Conservation (phyloP, 164 flowering plant genomes). For the Umbellularia californica region DNA sequence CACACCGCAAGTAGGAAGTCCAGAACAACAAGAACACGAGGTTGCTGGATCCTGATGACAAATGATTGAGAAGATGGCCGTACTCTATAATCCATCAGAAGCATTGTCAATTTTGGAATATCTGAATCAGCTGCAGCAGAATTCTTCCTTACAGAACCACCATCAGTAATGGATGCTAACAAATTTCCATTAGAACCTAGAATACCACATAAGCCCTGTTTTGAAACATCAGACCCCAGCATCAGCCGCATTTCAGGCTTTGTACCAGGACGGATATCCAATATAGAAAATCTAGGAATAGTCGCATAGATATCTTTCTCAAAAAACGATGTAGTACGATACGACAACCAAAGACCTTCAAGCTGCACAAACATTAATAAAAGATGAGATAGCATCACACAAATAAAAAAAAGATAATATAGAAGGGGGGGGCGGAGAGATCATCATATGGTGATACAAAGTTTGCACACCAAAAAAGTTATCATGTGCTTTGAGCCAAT, state of each 20-base stretch:
- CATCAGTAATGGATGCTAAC: conserved; percentile 24
- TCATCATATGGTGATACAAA: no score
- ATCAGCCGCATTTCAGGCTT: conserved; percentile 96
- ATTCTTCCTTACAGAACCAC: conserved; percentile 23
- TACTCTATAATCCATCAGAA: conserved; percentile 80
- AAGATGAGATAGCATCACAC: no score
- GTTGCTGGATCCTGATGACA: conserved; percentile 89
- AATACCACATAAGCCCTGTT: conserved; percentile 26
- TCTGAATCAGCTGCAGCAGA: conserved; percentile 31
- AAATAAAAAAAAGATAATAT: no score
- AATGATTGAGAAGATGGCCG: conserved; percentile 69
- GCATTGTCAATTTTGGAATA: conserved; percentile 72
- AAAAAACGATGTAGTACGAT: conserved; percentile 82
- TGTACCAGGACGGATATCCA: conserved; percentile 79
- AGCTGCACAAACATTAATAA: conserved; percentile 48
- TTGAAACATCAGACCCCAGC: conserved; percentile 89
- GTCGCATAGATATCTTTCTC: conserved; percentile 92
- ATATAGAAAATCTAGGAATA: conserved; percentile 70
- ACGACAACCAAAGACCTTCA: conserved; percentile 97
- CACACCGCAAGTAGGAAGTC: conserved; percentile 93
- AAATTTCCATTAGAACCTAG: conserved; percentile 29
- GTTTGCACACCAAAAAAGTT: no score
- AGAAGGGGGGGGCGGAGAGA: no score
- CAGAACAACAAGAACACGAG: conserved; percentile 87
- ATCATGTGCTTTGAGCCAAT: no score